phyloP scores from a whole-genome alignment of 2,329 filamentous ascomycete species.

The Furcasterigmium furcatum region DNA sequence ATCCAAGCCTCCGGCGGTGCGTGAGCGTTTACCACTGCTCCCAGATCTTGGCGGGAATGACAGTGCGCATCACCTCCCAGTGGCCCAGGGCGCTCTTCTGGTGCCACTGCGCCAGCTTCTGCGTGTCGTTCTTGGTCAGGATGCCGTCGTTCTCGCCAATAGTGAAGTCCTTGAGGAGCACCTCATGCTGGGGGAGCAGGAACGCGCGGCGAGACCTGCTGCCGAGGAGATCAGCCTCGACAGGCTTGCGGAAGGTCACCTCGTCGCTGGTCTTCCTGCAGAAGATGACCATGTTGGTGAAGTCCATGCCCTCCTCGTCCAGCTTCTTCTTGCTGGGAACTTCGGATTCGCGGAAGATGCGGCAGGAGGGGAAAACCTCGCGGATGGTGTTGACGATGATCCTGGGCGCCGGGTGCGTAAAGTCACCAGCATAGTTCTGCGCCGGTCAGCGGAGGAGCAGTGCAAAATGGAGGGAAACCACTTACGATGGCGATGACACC shows the following conservation, averaged over 20 bases:
- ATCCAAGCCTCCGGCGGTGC: neutral
- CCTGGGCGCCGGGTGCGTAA: slow-evolving; percentile 70
- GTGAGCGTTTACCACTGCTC: slow-evolving; percentile 68
- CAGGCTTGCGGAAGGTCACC: slow-evolving; percentile 65
- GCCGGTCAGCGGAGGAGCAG: slow-evolving; percentile 11
- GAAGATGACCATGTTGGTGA: slow-evolving; percentile 96
- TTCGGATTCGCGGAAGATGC: slow-evolving; percentile 80
- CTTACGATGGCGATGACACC: slow-evolving; percentile 86
- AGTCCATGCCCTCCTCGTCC: slow-evolving; percentile 57
- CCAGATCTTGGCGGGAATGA: slow-evolving; percentile 78
- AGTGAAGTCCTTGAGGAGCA: slow-evolving; percentile 50
- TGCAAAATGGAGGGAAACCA: slow-evolving; percentile 13
- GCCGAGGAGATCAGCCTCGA: slow-evolving; percentile 63
- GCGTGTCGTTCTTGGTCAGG: slow-evolving; percentile 61
- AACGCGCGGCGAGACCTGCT: slow-evolving; percentile 69
- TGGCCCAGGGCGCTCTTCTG: slow-evolving; percentile 75
- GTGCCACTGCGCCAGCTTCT: slow-evolving; percentile 68
- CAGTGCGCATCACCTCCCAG: slow-evolving; percentile 87
- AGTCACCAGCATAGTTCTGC: slow-evolving; percentile 92
- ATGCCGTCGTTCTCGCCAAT: slow-evolving; percentile 44
- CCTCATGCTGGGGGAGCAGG: slow-evolving; percentile 70
- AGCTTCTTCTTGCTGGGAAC: slow-evolving; percentile 44
- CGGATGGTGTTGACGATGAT: slow-evolving; percentile 81
- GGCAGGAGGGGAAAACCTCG: slow-evolving; percentile 81
- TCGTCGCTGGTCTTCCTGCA: slow-evolving; percentile 63